Conservation (phyloP, 169 alveolate species). For the Eimeria praecox region DNA sequence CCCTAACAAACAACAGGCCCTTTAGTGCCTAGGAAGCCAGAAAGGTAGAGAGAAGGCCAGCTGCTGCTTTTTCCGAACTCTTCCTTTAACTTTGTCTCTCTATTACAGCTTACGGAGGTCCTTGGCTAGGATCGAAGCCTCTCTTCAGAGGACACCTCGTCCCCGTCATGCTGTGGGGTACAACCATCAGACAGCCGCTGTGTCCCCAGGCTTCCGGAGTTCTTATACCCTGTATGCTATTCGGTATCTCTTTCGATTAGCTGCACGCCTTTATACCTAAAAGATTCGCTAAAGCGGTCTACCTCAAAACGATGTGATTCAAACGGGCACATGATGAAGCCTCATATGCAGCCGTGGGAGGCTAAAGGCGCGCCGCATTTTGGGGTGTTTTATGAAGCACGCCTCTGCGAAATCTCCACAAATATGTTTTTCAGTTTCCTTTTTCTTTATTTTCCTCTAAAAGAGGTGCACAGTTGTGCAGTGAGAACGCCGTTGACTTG, state of each 20-base stretch:
- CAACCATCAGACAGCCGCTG: background rate
- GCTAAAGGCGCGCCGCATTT: background rate
- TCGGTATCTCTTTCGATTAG: background rate
- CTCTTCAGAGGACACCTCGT: background rate
- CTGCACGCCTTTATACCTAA: background rate
- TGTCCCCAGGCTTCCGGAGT: background rate
- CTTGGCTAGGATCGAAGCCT: too few relatives aligned
- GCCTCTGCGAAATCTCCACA: background rate
- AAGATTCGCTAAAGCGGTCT: background rate
- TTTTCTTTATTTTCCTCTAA: too few relatives aligned
- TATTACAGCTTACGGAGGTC: background rate
- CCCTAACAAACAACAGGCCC: too few relatives aligned
- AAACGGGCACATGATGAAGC: background rate
- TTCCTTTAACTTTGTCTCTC: too few relatives aligned
- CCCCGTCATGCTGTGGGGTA: background rate
- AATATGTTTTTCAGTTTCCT: background rate
- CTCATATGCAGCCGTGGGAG: background rate
- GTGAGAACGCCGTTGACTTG: background rate
- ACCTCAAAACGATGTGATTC: background rate
- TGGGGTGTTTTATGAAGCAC: background rate
- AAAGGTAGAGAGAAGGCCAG: too few relatives aligned
- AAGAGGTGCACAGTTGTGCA: background rate
- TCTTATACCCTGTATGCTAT: background rate
- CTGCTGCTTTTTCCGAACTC: too few relatives aligned
- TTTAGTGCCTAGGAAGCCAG: too few relatives aligned